Conservation (phyloP, 345 rosid genomes). For the Geranium rotundifolium region DNA sequence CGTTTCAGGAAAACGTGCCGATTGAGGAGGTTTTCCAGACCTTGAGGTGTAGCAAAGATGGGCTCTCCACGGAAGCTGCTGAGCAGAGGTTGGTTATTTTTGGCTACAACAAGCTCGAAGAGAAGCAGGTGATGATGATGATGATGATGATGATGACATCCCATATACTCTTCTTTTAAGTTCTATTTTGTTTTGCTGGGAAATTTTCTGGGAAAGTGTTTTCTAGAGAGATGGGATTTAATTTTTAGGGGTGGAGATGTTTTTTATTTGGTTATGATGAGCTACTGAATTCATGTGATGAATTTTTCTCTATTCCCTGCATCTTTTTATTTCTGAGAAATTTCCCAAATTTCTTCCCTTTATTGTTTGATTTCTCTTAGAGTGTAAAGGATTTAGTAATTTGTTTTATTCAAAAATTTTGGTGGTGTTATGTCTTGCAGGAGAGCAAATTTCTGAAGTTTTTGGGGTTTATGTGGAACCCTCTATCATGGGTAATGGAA, state of each 20-base stretch:
- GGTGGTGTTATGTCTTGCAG: slow-evolving; percentile 18
- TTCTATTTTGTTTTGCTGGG: neutral
- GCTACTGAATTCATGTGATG: neutral
- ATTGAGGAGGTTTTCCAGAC: slow-evolving; percentile 58
- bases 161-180: neutral
- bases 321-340: too few species aligned
- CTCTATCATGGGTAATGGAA: slow-evolving; percentile 75
- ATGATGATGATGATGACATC: slow-evolving; percentile 5
- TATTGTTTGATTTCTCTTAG: neutral
- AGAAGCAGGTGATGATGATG: slow-evolving; percentile 50
- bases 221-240: neutral
- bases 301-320: neutral
- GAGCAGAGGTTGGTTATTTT: slow-evolving; percentile 44
- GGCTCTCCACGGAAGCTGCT: slow-evolving; percentile 48
- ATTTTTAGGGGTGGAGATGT: neutral
- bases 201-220: neutral
- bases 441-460: slow-evolving; percentile 51
- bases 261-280: neutral
- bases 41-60: slow-evolving; percentile 40
- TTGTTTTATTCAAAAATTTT: too few species aligned
- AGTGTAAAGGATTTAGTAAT: too few species aligned
- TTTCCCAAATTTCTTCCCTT: neutral
- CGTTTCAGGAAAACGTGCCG: slow-evolving; percentile 47
- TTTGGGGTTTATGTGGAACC: slow-evolving; percentile 67
- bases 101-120: slow-evolving; percentile 60